phyloP scores from a whole-genome alignment of 495 filamentous ascomycete species.

The Paragyromitra xinjiangensis region DNA sequence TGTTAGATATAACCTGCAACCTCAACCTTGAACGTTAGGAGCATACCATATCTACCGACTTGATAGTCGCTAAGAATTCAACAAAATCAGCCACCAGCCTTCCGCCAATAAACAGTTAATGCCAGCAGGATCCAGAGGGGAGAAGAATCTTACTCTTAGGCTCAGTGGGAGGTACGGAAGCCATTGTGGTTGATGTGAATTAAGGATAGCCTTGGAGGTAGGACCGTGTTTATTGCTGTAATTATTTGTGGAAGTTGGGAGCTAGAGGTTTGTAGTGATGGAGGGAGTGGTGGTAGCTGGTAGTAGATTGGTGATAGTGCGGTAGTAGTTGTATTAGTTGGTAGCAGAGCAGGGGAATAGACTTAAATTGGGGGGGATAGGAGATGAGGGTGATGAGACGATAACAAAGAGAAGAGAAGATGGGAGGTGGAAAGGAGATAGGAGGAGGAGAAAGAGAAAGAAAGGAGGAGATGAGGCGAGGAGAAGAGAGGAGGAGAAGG shows the following conservation, averaged over 20 bases:
- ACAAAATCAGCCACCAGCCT: conserved; percentile 86
- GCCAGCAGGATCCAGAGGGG: conserved; percentile 8
- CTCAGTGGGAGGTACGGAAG: conserved; percentile 19
- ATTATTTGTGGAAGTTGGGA: not conserved
- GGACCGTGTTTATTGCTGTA: not conserved
- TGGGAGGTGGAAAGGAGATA: not conserved
- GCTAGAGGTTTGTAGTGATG: not conserved
- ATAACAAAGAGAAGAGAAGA: conserved; percentile 39
- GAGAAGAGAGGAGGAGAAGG: not conserved
- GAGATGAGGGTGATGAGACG: conserved; percentile 17
- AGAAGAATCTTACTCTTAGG: conserved; percentile 46
- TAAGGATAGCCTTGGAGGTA: conserved; percentile 17
- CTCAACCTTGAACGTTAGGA: not conserved
- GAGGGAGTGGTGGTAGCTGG: not conserved
- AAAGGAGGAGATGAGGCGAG: too few relatives aligned
- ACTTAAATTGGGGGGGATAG: not conserved
- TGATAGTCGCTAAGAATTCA: conserved; percentile 86
- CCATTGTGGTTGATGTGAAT: conserved; percentile 25
- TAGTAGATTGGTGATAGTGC: not conserved
- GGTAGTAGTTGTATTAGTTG: not conserved
- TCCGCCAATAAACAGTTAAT: conserved; percentile 66
- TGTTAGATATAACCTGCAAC: conserved; percentile 24
- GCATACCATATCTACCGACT: conserved; percentile 96
- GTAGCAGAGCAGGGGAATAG: not conserved
- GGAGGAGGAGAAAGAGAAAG: not conserved